phyloP scores from a whole-genome alignment of 2,329 filamentous ascomycete genomes.

The Scedosporium minutisporum region DNA sequence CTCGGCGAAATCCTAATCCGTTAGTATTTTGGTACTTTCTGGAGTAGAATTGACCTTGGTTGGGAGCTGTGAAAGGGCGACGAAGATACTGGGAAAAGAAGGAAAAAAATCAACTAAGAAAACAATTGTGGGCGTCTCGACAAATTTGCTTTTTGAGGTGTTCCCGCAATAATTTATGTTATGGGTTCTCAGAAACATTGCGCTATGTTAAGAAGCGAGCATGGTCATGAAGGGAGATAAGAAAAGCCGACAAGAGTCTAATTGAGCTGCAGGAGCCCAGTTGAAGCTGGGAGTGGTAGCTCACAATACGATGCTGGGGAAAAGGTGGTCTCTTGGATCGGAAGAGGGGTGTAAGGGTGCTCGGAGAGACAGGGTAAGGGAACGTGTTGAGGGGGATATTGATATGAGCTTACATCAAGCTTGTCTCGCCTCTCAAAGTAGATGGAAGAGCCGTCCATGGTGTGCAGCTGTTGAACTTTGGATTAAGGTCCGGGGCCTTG shows the following conservation, averaged over 20 bases:
- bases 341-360: not conserved
- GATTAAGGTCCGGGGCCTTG: not conserved
- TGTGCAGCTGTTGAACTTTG: not conserved
- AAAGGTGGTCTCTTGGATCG: no score
- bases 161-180: not conserved
- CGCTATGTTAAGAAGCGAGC: no score
- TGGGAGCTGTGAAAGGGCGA: not conserved
- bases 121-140: not conserved
- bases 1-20: not conserved
- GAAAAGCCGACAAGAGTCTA: not conserved
- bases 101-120: not conserved
- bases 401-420: constrained; percentile 2
- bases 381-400: not conserved
- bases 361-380: not conserved
- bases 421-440: constrained; percentile 6
- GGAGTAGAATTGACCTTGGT: not conserved
- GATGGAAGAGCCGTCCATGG: constrained; percentile 1
- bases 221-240: no score
- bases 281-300: not conserved
- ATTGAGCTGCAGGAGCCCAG: not conserved
- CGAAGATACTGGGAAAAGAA: not conserved
- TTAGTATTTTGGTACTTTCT: not conserved
- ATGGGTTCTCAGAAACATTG: no score
- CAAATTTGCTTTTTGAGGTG: not conserved
- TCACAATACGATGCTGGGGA: not conserved